phyloP scores from a whole-genome alignment of 805 yeast genomes.

The Wickerhamiella musiphila region DNA sequence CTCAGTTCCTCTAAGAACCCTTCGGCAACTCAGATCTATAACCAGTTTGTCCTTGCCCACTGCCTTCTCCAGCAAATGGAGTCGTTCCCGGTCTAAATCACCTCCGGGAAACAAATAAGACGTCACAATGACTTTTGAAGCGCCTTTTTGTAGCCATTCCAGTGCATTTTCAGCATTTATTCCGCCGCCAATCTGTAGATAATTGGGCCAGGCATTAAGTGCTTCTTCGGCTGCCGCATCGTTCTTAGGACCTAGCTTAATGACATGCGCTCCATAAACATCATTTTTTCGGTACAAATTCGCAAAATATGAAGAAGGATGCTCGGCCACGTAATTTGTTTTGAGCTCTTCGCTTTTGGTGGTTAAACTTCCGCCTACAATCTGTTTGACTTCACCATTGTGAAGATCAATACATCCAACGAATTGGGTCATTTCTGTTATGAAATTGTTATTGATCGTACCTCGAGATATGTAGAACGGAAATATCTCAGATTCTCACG shows the following conservation, averaged over 20 bases:
- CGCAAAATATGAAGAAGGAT: constrained; percentile 64
- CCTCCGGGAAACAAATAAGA: constrained; percentile 74
- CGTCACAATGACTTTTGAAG: constrained; percentile 80
- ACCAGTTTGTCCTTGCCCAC: constrained; percentile 59
- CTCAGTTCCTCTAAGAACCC: constrained; percentile 21
- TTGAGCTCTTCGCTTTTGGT: constrained; percentile 25
- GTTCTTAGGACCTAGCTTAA: constrained; percentile 73
- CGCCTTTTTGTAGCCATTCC: constrained; percentile 61
- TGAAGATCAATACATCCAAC: constrained; percentile 94
- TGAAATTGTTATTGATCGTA: no score
- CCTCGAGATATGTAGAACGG: no score
- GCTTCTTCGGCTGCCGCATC: constrained; percentile 74
- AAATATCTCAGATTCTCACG: no score
- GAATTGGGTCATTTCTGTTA: constrained; percentile 52
- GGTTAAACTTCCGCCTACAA: constrained; percentile 79
- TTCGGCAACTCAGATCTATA: constrained; percentile 77
- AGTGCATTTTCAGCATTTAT: constrained; percentile 57
- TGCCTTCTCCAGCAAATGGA: constrained; percentile 30
- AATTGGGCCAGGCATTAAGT: constrained; percentile 49
- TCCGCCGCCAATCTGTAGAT: constrained; percentile 86
- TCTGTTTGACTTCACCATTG: constrained; percentile 88
- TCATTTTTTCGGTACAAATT: constrained; percentile 39
- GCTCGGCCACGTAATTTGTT: constrained; percentile 65
- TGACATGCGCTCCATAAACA: constrained; percentile 75
- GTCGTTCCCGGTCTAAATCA: constrained; percentile 32